phyloP scores from a whole-genome alignment of 2,329 filamentous ascomycete genomes.

The Proliferodiscus dingleyae region DNA sequence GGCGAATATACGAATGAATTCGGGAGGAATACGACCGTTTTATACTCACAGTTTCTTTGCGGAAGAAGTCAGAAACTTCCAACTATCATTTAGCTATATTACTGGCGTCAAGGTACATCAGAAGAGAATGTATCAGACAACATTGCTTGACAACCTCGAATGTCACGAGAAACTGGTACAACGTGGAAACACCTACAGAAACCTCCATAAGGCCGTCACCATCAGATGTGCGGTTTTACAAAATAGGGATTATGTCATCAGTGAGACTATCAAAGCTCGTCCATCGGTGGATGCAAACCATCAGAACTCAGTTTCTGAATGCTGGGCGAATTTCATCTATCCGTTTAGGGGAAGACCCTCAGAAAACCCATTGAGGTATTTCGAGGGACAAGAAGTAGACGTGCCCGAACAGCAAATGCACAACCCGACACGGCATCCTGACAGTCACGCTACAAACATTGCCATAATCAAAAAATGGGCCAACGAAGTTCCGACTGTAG shows the following conservation, averaged over 20 bases:
- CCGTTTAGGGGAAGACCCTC: slow-evolving; percentile 6
- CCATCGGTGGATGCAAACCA: neutral
- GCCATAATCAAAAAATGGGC: neutral
- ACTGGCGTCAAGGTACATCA: slow-evolving; percentile 14
- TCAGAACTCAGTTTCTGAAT: neutral
- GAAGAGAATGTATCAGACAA: slow-evolving; percentile 22
- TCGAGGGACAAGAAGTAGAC: neutral
- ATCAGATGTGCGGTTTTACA: slow-evolving; percentile 19
- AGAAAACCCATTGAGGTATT: slow-evolving; percentile 11
- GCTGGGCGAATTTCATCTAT: slow-evolving; percentile 15
- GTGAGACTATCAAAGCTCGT: slow-evolving; percentile 9
- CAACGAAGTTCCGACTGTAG: neutral
- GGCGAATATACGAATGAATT: neutral
- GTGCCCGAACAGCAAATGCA: neutral
- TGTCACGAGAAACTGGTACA: neutral
- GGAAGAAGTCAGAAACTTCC: slow-evolving; percentile 18
- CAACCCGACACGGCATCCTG: neutral
- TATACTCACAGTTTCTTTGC: slow-evolving; percentile 23
- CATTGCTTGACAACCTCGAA: slow-evolving; percentile 19
- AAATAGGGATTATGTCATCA: slow-evolving; percentile 3
- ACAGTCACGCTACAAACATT: neutral
- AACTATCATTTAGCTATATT: slow-evolving; percentile 17
- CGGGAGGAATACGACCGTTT: neutral
- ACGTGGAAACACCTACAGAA: slow-evolving; percentile 7
- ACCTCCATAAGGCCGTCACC: slow-evolving; percentile 12